Conservation (phyloP, 345 rosid genomes). For the Acer campestre region DNA sequence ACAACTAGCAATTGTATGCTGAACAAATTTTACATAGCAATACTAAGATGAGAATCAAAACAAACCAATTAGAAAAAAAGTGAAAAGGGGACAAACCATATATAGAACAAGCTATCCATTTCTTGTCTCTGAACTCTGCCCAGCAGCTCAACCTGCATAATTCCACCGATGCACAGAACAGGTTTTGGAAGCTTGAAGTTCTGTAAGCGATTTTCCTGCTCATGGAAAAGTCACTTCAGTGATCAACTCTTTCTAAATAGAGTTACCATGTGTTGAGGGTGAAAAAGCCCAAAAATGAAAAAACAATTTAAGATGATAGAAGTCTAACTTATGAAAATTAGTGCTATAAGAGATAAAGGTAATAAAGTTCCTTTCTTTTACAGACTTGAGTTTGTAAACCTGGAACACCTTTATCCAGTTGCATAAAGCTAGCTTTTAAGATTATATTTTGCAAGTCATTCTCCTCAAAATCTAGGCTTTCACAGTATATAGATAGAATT, state of each 20-base stretch:
- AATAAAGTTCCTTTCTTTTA: background rate
- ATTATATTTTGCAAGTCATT: background rate
- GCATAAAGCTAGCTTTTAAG: background rate
- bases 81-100: constrained; percentile 55
- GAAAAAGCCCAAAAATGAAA: background rate
- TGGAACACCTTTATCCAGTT: background rate
- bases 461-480: background rate
- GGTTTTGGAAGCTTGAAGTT: constrained; percentile 87
- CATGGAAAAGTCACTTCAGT: constrained; percentile 17
- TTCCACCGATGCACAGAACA: constrained; percentile 80
- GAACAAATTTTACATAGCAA: background rate
- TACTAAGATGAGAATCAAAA: background rate
- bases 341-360: background rate
- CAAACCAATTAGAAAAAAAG: background rate
- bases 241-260: background rate
- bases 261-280: background rate
- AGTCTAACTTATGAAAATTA: background rate
- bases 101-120: constrained; percentile 76
- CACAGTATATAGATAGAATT: too few species aligned
- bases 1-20: background rate
- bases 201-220: constrained; percentile 78
- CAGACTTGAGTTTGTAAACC: background rate
- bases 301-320: background rate
- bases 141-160: constrained; percentile 73
- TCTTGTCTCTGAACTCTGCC: constrained; percentile 90